A percentile compares a stretch with the other conserved stretches of the same genome.
phyloP scores from a whole-genome alignment of 2,329 filamentous ascomycete genomes.

The Aspergillus niger region DNA sequence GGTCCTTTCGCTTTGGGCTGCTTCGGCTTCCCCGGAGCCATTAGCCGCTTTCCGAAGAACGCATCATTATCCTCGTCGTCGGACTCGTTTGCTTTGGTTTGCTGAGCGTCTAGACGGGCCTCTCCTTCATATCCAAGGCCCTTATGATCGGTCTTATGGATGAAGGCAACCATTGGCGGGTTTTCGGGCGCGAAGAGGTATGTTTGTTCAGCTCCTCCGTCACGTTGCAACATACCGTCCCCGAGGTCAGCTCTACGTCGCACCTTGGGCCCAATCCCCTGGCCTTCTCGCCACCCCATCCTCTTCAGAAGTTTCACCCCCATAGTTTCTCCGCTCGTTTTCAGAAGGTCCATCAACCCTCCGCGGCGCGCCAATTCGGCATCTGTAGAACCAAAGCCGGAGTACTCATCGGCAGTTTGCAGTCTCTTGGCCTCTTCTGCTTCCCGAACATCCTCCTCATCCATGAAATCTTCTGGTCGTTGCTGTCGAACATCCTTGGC shows the following conservation, averaged over 20 bases:
- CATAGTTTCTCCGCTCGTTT: constrained; percentile 75
- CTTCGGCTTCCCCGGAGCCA: constrained; percentile 38
- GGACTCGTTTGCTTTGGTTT: constrained; percentile 17
- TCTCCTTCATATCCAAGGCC: constrained; percentile 51
- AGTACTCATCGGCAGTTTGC: constrained; percentile 72
- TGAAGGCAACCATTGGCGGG: constrained; percentile 60
- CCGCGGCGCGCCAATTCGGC: constrained; percentile 56
- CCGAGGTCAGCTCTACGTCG: constrained; percentile 71
- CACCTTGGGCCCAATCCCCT: constrained; percentile 88
- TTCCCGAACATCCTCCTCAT: constrained; percentile 90
- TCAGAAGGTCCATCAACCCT: constrained; percentile 71
- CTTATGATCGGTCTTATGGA: constrained; percentile 49
- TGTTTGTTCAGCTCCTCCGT: constrained; percentile 48
- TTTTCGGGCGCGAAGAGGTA: constrained; percentile 88
- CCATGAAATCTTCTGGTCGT: constrained; percentile 91
- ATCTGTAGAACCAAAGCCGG: constrained; percentile 70
- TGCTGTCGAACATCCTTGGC: constrained; percentile 67
- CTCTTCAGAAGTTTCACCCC: constrained; percentile 79
- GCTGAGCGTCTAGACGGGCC: constrained; percentile 32
- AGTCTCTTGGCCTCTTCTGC: constrained; percentile 75
- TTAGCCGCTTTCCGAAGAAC: constrained; percentile 40
- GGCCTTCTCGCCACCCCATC: constrained; percentile 96
- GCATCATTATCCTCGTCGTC: constrained; percentile 36
- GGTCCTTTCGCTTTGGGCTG: constrained; percentile 56
- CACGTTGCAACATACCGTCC: constrained; percentile 45